Percentiles rank a stretch among this genome's conserved stretches.
Evolutionary conservation across 768 basidiomycete genomes (phyloP).

Genomic region (Leccinellum rugosiceps): DNA sequence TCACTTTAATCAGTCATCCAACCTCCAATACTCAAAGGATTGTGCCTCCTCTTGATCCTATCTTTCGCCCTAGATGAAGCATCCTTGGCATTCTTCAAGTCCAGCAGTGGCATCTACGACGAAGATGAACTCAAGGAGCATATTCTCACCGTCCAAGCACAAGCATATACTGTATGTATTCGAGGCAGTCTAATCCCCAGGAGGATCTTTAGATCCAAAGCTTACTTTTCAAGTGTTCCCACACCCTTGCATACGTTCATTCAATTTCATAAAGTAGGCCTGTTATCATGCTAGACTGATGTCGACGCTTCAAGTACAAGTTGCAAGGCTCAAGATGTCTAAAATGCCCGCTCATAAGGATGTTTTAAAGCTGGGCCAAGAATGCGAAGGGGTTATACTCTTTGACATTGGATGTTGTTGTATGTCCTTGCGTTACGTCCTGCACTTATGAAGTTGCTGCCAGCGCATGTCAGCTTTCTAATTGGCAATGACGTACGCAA

Average conservation of each 20-base stretch:
- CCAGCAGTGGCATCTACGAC: conserved; percentile 28
- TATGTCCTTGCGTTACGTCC: conserved; percentile 2
- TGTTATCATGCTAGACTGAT: neutral
- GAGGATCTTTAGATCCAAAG: neutral
- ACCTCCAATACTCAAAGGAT: neutral
- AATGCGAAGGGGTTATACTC: conserved; percentile 35
- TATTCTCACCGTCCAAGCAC: conserved; percentile 32
- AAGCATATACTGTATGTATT: conserved; percentile 30
- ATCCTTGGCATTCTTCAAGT: conserved; percentile 28
- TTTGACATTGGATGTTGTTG: conserved; percentile 29
- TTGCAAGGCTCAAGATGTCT: conserved; percentile 20
- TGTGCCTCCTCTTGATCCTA: conserved; percentile 9
- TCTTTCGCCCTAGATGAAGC: conserved; percentile 9
- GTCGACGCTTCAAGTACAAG: neutral
- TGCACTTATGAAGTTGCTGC: neutral
- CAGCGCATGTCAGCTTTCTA: conserved; percentile 9
- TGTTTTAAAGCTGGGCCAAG: conserved; percentile 35
- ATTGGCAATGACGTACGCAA: conserved; percentile 43
- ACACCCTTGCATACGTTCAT: conserved; percentile 23
- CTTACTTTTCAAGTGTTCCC: conserved; percentile 14
- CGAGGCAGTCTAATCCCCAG: neutral
- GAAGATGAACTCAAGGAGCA: conserved; percentile 31
- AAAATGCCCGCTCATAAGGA: conserved; percentile 19
- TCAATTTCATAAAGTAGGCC: conserved; percentile 18
- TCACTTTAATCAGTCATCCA: neutral